A percentile compares a stretch with the other conserved stretches of the same genome.
These are phyloP conservation scores for Populus ilicifolia DNA, from an alignment of 345 rosid species.

Conservation along the genomic window DNA sequence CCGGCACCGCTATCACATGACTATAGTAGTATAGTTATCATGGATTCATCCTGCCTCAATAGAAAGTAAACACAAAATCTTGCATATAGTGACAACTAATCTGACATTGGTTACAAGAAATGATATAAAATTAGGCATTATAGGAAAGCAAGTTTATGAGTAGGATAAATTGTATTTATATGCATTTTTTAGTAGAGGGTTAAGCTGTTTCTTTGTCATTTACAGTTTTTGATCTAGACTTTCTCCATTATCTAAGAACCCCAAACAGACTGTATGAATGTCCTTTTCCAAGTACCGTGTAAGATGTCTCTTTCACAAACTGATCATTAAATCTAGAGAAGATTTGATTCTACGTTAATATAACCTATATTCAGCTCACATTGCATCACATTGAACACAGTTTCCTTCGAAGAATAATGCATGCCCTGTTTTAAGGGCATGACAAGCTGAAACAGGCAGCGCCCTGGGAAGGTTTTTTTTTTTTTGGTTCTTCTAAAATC, in stretches of 20 bases:
- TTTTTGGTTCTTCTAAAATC: neutral
- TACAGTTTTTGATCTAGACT: constrained; percentile 18
- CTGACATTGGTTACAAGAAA: neutral
- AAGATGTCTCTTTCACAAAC: constrained; percentile 30
- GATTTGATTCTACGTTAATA: constrained; percentile 18
- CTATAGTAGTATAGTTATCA: neutral
- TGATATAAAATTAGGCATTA: neutral
- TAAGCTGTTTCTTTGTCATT: neutral
- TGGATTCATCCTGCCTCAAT: neutral
- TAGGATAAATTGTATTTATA: constrained; percentile 8
- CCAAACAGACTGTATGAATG: constrained; percentile 8
- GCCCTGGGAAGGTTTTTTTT: neutral
- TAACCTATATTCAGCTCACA: constrained; percentile 11
- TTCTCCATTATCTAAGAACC: constrained; percentile 4
- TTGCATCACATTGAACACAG: constrained; percentile 19
- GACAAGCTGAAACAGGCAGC: neutral
- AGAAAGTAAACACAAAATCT: neutral
- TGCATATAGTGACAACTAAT: neutral
- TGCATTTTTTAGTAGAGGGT: neutral
- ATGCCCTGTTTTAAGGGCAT: neutral
- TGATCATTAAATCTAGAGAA: constrained; percentile 24
- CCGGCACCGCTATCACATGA: neutral
- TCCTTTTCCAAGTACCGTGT: constrained; percentile 13
- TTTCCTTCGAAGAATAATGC: neutral
- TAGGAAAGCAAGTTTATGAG: neutral